Base-by-base conservation (phyloP, 2,329 filamentous ascomycete genomes). In the Ceratocystis variospora region DNA sequence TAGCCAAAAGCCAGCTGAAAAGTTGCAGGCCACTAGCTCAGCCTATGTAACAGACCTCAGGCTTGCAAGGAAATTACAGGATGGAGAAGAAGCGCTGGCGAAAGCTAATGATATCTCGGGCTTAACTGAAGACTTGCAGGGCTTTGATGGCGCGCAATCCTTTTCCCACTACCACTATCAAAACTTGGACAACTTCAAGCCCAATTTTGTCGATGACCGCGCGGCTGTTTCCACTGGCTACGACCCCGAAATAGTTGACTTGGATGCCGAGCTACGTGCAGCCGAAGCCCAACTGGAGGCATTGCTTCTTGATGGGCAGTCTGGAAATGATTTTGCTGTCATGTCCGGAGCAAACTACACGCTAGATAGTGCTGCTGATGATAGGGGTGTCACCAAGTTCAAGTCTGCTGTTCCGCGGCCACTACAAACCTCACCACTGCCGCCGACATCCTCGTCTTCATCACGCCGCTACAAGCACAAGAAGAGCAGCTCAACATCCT, bases 361-460 rank as follows among this genome's bases (percentile, higher is more conserved):
- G 53, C 53, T 59, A 4, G 53, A 59, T n/a, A 19, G 28, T 25
- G 53, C 17, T 17, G 53, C 53, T 33, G 25, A 19, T 17, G 28
- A 59, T 3, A 59, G n/a, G 28, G 22, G 45, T 41, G 8, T 10
- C 19, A 31, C 22, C 44, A 33, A 37, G 53, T 8, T 12, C 17
- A 22, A 25, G 53, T 66, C 64, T 5, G 64, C 64, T 12, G 28
- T 66, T 5, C 64, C 64, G 28, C 17, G 22, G 3, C 59, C 64
- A 19, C 45, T 66, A 22, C 25, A 41, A 17, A 31, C 33, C 10
- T 12, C n/a, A 31, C 17, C 61, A 25, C 22, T 25, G 28, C 37
- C 59, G 19, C 15, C 6, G n/a, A 25, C 22, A 7, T 12, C 12
- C 7, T 53, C 8, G 28, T 28, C 45, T 50, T n/a, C 17, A 28